phyloP scores from a whole-genome alignment of 2,329 filamentous ascomycete species.

The Myrmaecium sp. region DNA sequence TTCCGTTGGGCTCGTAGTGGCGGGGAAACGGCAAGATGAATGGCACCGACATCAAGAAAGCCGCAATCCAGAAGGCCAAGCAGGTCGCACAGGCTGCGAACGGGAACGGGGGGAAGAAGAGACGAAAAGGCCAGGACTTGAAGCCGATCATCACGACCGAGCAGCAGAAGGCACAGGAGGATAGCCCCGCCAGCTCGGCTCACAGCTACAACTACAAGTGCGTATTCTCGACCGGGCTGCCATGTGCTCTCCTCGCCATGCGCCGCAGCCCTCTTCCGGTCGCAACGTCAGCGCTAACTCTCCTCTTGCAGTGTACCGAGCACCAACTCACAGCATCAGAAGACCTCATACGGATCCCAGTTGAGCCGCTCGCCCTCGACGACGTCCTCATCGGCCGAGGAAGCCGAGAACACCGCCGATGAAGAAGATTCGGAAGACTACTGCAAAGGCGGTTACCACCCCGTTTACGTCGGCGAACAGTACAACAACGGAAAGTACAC shows the following conservation, averaged over 20 bases:
- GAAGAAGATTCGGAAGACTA: conserved; percentile 99
- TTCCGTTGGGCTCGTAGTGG: no score
- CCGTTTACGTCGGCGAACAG: conserved; percentile 81
- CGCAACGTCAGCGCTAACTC: conserved; percentile 1
- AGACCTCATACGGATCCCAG: conserved; percentile 33
- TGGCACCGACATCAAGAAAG: conserved; percentile 46
- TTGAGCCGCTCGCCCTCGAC: conserved; percentile 59
- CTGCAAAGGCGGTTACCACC: conserved; percentile 97
- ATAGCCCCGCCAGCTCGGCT: conserved; percentile 21
- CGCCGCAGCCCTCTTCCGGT: neutral
- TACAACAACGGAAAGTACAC: conserved; percentile 98
- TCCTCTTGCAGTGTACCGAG: conserved; percentile 24
- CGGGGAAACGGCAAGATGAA: conserved; percentile 36
- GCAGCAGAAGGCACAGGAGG: conserved; percentile 28
- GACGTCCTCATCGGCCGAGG: conserved; percentile 60
- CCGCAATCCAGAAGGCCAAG: conserved; percentile 48
- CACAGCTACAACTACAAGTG: conserved; percentile 24
- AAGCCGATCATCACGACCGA: conserved; percentile 65
- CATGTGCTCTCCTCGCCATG: neutral
- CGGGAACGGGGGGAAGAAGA: conserved; percentile 48
- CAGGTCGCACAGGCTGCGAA: conserved; percentile 42
- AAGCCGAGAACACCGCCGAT: conserved; percentile 81
- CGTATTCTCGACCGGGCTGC: conserved; percentile 9
- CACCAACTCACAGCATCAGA: conserved; percentile 31
- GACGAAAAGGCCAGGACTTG: conserved; percentile 52